Percentiles rank a stretch among this genome's conserved stretches.
Conservation (phyloP, 805 yeast species). For the Saturnispora saitoi region DNA sequence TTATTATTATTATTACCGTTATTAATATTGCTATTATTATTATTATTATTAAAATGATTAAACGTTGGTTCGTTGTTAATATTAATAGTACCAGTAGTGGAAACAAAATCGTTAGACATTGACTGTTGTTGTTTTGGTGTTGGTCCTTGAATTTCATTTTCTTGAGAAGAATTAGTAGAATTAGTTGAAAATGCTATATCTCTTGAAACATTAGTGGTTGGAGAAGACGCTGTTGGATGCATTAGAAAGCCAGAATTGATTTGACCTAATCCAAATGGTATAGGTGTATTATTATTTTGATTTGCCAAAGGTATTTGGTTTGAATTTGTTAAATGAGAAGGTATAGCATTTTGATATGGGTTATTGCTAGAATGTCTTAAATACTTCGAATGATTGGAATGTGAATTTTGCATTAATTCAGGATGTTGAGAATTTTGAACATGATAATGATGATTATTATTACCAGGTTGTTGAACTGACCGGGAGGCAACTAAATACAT, state of each 20-base stretch:
- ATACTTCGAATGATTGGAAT: not conserved
- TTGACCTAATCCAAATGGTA: not conserved
- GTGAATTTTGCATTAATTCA: not conserved
- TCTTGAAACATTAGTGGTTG: constrained; percentile 48
- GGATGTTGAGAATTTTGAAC: not conserved
- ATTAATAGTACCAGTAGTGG: not conserved
- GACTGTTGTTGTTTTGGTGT: not conserved
- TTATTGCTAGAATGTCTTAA: not conserved
- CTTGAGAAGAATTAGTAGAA: constrained; percentile 29
- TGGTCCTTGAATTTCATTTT: constrained; percentile 19
- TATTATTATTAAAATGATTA: no score
- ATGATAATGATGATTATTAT: not conserved
- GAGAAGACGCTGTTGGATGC: constrained; percentile 37
- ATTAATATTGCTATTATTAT: not conserved
- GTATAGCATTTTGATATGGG: not conserved
- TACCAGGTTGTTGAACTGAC: constrained; percentile 6
- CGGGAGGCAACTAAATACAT: not conserved
- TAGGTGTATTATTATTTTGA: constrained; percentile 8
- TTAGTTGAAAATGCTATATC: constrained; percentile 36
- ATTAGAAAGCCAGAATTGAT: constrained; percentile 22
- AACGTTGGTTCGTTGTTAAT: not conserved
- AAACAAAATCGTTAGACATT: not conserved
- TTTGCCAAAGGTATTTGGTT: constrained; percentile 12
- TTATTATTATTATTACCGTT: constrained; percentile 6
- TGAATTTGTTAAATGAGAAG: constrained; percentile 4